Percentiles rank a stretch among this genome's conserved stretches.
phyloP scores from a whole-genome alignment of 2,329 filamentous ascomycete species.

The Clarireedia homoeocarpa region DNA sequence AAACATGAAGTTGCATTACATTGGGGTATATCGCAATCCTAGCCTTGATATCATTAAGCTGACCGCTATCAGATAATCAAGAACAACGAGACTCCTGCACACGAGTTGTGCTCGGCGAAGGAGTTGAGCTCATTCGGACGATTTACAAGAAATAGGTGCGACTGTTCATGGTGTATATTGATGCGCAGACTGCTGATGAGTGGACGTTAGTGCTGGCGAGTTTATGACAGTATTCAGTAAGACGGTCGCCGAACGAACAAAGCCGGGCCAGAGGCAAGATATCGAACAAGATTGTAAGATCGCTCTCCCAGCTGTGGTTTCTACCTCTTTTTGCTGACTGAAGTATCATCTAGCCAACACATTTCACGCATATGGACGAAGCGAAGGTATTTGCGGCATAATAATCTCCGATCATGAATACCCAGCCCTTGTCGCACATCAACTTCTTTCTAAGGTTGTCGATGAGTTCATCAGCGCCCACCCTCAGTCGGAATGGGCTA shows the following conservation, averaged over 20 bases:
- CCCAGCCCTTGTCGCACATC: slow-evolving; percentile 72
- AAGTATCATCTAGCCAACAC: slow-evolving; percentile 47
- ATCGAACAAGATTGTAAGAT: slow-evolving; percentile 67
- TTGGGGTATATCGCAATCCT: slow-evolving; percentile 53
- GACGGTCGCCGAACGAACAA: slow-evolving; percentile 79
- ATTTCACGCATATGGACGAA: slow-evolving; percentile 71
- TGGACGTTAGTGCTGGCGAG: slow-evolving; percentile 39
- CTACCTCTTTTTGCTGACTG: neutral
- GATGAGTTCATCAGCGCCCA: slow-evolving; percentile 79
- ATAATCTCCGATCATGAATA: slow-evolving; percentile 73
- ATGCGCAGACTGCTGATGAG: neutral
- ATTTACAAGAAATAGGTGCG: slow-evolving; percentile 6
- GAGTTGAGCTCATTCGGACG: slow-evolving; percentile 53
- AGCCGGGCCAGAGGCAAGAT: slow-evolving; percentile 73
- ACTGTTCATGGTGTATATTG: neutral
- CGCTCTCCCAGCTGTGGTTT: neutral
- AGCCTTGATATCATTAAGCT: slow-evolving; percentile 15
- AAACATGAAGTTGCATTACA: slow-evolving; percentile 81
- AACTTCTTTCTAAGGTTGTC: slow-evolving; percentile 76
- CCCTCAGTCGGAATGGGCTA: slow-evolving; percentile 60
- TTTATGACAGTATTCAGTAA: slow-evolving; percentile 83
- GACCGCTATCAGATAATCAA: slow-evolving; percentile 59
- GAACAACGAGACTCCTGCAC: slow-evolving; percentile 67
- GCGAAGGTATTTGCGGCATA: slow-evolving; percentile 66
- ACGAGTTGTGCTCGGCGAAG: slow-evolving; percentile 70